These are phyloP conservation scores for Leccinum boreale DNA, from an alignment of 768 basidiomycete genomes.

Conservation along the genomic window DNA sequence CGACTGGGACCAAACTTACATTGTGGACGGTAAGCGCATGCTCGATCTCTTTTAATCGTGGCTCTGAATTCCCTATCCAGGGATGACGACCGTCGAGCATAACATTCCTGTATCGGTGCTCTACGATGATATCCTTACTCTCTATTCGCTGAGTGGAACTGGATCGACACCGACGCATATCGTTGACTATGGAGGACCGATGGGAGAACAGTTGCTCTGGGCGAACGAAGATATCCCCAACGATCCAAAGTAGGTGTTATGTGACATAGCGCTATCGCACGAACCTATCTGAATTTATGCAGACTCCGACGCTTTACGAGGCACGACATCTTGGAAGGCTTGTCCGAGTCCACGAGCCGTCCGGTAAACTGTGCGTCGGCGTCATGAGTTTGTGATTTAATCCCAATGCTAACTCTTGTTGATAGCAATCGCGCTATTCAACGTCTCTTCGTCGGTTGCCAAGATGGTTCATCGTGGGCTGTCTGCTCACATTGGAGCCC, in stretches of 20 bases:
- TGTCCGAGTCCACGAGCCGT: slow-evolving; percentile 60
- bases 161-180: slow-evolving; percentile 72
- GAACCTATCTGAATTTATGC: background rate
- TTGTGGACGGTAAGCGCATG: slow-evolving; percentile 59
- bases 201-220: slow-evolving; percentile 70
- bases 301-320: slow-evolving; percentile 63
- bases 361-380: slow-evolving; percentile 52
- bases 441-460: slow-evolving; percentile 64
- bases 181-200: slow-evolving; percentile 73
- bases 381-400: background rate
- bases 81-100: slow-evolving; percentile 78
- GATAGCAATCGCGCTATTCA: slow-evolving; percentile 62
- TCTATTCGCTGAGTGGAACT: slow-evolving; percentile 67
- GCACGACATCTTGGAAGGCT: slow-evolving; percentile 58
- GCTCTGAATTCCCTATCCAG: slow-evolving; percentile 30
- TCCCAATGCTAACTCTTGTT: background rate
- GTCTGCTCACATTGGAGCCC: slow-evolving; percentile 65
- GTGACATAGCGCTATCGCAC: background rate
- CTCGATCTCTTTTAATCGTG: background rate
- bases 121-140: slow-evolving; percentile 62
- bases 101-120: slow-evolving; percentile 61
- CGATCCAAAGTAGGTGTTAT: slow-evolving; percentile 54
- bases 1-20: slow-evolving; percentile 78
- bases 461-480: slow-evolving; percentile 67
- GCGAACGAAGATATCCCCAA: slow-evolving; percentile 61